Base-by-base conservation (phyloP, 257 asterid genomes). In the Sherardia arvensis region DNA sequence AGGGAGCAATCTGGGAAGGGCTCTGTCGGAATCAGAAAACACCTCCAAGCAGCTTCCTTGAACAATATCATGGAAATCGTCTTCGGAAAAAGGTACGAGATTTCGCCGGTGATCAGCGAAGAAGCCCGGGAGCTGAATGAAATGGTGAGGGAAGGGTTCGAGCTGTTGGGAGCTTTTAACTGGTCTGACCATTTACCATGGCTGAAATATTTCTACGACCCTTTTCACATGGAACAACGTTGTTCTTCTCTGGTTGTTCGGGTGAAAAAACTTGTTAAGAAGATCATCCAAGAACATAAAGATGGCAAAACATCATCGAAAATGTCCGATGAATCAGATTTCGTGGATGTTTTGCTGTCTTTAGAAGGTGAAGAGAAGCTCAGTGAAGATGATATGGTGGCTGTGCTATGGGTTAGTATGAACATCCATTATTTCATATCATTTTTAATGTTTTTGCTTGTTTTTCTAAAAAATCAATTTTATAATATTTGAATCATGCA, bases 281-380 rank as follows among this genome's bases (percentile, higher is more conserved):
- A 69, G 32, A 79, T 79, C 17, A 81, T 84, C 11, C 57, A 66
- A 18, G 84, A 76, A 69, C 82, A 81, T 34, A 68, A 60, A 1
- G 28, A 29, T 0, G 14, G 11, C 53, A 27, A 28, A 62, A 65
- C 45, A 28, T 14, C 17, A 8, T 14, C 14, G 8, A 69, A 70
- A 17, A 1, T 56, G 10, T 69, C 72, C 1, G 72, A 80, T 34
- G 40, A 60, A 29, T 67, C 65, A 8, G 91, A 84, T 68, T 91
- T 91, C 11, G 90, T 91, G 0, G 90, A 88, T 51, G 84, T 88
- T 53, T 71, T 91, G 72, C 71, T 91, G 7, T 75, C 84, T 4
- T 72, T 91, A 74, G 84, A 77, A 12, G 96, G 90, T 1, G 91
- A 88, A 2, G 94, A 88, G 72, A 86, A 86, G 80, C 86, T 91